phyloP scores from a whole-genome alignment of 1,139 yeast genomes.

The Pichia sp. region DNA sequence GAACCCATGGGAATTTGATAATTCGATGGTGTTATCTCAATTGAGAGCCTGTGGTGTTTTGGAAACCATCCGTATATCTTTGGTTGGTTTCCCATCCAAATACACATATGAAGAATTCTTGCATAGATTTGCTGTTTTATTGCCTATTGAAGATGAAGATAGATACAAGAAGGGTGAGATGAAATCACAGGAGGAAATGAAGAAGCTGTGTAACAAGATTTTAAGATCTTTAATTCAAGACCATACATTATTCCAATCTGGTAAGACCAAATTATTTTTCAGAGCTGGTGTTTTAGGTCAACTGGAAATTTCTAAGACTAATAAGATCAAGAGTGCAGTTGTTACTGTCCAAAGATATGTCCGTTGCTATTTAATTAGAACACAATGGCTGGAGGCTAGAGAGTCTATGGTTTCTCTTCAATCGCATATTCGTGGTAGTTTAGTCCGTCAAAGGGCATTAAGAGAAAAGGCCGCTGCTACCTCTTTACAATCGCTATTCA shows the following conservation, averaged over 20 bases:
- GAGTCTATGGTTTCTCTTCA: slow-evolving; percentile 58
- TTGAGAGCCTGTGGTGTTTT: slow-evolving; percentile 98
- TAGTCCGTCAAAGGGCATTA: slow-evolving; percentile 56
- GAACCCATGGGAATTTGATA: slow-evolving; percentile 94
- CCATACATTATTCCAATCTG: slow-evolving; percentile 72
- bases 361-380: slow-evolving; percentile 62
- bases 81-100: slow-evolving; percentile 97
- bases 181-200: slow-evolving; percentile 51
- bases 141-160: slow-evolving; percentile 62
- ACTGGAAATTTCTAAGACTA: slow-evolving; percentile 81
- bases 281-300: slow-evolving; percentile 97
- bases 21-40: slow-evolving; percentile 92
- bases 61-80: slow-evolving; percentile 93
- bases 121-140: slow-evolving; percentile 78
- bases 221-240: slow-evolving; percentile 61
- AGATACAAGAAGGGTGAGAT: slow-evolving; percentile 55
- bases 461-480: slow-evolving; percentile 64
- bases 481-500: slow-evolving; percentile 64
- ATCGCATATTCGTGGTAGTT: slow-evolving; percentile 58
- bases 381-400: slow-evolving; percentile 53
- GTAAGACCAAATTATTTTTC: slow-evolving; percentile 89
- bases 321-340: slow-evolving; percentile 73
- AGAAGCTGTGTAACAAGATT: slow-evolving; percentile 64
- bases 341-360: slow-evolving; percentile 83
- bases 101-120: slow-evolving; percentile 96